These are phyloP conservation scores for Leccinum subrobustum DNA, from an alignment of 1,284 basidiomycete species.

Conservation along the genomic window DNA sequence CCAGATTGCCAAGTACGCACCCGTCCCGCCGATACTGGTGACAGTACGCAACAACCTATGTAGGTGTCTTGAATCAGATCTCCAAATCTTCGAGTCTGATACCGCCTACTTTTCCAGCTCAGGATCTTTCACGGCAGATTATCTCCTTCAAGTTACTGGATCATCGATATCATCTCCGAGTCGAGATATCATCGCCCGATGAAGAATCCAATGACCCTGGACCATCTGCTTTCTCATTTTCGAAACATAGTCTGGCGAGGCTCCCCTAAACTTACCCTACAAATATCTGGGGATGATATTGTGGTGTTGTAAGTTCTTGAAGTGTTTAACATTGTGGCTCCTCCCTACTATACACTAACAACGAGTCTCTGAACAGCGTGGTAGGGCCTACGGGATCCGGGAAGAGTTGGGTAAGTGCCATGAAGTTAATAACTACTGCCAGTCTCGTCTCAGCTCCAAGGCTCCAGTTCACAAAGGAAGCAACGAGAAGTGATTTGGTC, in stretches of 20 bases:
- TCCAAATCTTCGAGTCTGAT: not conserved
- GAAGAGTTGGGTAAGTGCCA: conserved; percentile 25
- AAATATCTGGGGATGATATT: conserved; percentile 17
- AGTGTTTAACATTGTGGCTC: not conserved
- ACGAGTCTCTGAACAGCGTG: conserved; percentile 9
- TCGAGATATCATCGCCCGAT: not conserved
- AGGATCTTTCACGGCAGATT: not conserved
- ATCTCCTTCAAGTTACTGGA: not conserved
- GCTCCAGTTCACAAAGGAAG: conserved; percentile 17
- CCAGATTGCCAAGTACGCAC: not conserved
- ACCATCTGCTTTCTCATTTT: not conserved
- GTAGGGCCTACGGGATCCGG: conserved; percentile 26
- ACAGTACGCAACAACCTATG: not conserved
- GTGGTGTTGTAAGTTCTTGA: conserved; percentile 20
- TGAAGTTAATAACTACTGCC: not conserved
- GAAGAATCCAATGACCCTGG: not conserved
- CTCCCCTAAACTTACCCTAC: not conserved
- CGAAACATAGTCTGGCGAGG: conserved; percentile 13
- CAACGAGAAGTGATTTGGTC: conserved; percentile 9
- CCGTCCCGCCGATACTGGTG: not conserved
- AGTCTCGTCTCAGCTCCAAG: not conserved
- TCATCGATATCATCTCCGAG: not conserved
- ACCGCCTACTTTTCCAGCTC: not conserved
- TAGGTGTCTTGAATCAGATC: not conserved
- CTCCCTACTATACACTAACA: not conserved